Conservation (phyloP, 768 basidiomycete genomes). For the Pisolithus orientalis region DNA sequence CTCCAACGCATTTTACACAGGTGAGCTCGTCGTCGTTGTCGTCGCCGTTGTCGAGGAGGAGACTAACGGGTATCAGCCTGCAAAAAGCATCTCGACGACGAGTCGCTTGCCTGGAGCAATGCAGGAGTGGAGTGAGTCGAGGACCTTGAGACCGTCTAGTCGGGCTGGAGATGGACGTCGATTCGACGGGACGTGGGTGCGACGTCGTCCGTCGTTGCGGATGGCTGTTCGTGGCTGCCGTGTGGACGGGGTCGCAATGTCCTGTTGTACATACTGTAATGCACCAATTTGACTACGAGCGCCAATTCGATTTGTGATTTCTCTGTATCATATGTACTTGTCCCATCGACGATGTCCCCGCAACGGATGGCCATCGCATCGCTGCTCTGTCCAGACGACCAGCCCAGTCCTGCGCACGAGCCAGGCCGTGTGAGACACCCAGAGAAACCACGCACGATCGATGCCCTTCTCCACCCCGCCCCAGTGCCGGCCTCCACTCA, state of each 20-base stretch:
- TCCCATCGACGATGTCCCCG: slow-evolving; percentile 41
- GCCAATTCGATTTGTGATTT: background rate
- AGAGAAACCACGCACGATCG: slow-evolving; percentile 14
- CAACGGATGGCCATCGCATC: slow-evolving; percentile 73
- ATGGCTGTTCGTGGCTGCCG: slow-evolving; percentile 58
- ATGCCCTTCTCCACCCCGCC: slow-evolving; percentile 15
- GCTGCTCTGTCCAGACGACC: slow-evolving; percentile 55
- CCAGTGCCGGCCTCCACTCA: background rate
- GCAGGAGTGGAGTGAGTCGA: slow-evolving; percentile 69
- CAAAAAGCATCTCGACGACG: slow-evolving; percentile 89
- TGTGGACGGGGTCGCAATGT: slow-evolving; percentile 80
- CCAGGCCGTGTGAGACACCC: slow-evolving; percentile 1
- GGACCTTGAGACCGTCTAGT: slow-evolving; percentile 85
- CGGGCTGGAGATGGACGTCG: slow-evolving; percentile 60
- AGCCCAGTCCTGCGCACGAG: slow-evolving; percentile 26
- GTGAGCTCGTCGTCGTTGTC: slow-evolving; percentile 30
- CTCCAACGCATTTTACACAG: slow-evolving; percentile 56
- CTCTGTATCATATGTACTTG: background rate
- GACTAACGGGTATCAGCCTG: slow-evolving; percentile 35
- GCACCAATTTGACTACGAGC: background rate
- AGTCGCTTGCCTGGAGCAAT: slow-evolving; percentile 51
- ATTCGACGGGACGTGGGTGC: slow-evolving; percentile 87
- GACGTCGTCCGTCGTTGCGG: slow-evolving; percentile 45
- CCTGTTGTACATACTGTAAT: slow-evolving; percentile 66
- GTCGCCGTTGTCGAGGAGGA: background rate